Evolutionary conservation across 768 basidiomycete species (phyloP), one percentile per base, ranked within the genome.

Genomic region (Phylloporus rhodoxanthus): DNA sequence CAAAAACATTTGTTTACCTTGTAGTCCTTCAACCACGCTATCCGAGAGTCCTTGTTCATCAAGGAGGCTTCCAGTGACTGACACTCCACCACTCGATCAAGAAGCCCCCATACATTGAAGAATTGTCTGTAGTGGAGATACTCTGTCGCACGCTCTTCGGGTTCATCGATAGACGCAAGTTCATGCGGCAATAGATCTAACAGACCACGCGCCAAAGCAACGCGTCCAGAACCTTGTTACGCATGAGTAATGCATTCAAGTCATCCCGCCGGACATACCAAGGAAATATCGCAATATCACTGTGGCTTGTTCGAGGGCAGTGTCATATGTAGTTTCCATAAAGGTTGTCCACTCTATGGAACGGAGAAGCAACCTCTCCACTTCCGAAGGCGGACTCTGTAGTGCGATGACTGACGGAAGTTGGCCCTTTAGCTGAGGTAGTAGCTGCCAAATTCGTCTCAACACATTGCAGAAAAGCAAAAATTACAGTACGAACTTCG

Each of bases 321-420:
- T 83, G 10, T 75, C 70, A 54, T 85, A 82, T 1, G 94, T 98
- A 5, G 76, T 70, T 28, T 81, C 78, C 56, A 77, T 73, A 63
- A 88, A 87, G 0, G 81, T 86, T 45, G 94, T 87, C 95, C 95
- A 99, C 60, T 98, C 94, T 43, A 97, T 84, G 0, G 90, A 88
- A 17, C 93, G 81, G 26, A 95, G 75, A 8, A 98, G 72, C 42
- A 87, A 64, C 53, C 69, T 60, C 61, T 91, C 87, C 0, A 68
- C 66, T 14, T 82, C 80, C 1, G 74, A 78, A 0, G 85, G 74
- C 1, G 76, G 72, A 9, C 74, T 72, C 54, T 83, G 84, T 36
- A 78, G 57, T 2, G 73, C 69, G 41, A 81, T 76, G n/a, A 83
- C 71, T 1, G 78, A 80, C 0, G 86, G 84, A 21, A 87, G 68